Base-by-base conservation (phyloP, 2,329 filamentous ascomycete genomes). In the Massarina eburnea region DNA sequence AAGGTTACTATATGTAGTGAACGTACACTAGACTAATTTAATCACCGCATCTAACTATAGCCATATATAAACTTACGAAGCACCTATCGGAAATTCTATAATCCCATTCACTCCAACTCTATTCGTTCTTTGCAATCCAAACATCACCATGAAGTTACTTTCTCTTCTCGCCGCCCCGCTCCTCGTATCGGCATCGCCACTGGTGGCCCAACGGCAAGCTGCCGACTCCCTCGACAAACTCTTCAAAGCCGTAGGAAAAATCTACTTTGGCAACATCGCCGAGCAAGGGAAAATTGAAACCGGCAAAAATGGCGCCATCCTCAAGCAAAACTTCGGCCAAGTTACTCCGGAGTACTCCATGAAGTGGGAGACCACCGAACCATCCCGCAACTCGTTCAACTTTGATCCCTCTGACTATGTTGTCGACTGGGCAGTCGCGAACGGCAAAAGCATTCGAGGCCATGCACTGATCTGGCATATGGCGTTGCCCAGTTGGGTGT, bases 361-460 rank as follows among this genome's bases (percentile, higher is more conserved):
- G 66, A 72, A 73, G 45, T 73, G 69, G 66, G 68, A 72, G 24
- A 57, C 62, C 4, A 73, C 61, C 3, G 70, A 73, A 52, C 64
- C 68, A 8, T 53, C 53, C 14, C 64, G 59, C 3, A 58, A 58
- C 42, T 49, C 58, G 22, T 73, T 73, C 51, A 68, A 51, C 43
- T 72, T 62, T 43, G 49, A 49, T 4, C 60, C 55, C 30, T 66
- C 62, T 14, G 70, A 73, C 48, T 56, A 57, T 24, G 51, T 69
- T 49, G 61, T 64, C 27, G 60, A 71, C 39, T 68, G 64, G 37
- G 70, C 70, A 4, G 59, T 59, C n/a, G 53, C 59, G 34, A 65
- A 71, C 34, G 52, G 55, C n/a, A 62, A 67, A 48, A 53, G 66
- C 41, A 56, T 70, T 43, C 56, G 68, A 30, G 72, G 71, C 59